Evolutionary conservation across 176 grass and related monocot species (phyloP), one percentile per base, ranked within the genome.

Genomic region (Cenchrus fungigraminus): DNA sequence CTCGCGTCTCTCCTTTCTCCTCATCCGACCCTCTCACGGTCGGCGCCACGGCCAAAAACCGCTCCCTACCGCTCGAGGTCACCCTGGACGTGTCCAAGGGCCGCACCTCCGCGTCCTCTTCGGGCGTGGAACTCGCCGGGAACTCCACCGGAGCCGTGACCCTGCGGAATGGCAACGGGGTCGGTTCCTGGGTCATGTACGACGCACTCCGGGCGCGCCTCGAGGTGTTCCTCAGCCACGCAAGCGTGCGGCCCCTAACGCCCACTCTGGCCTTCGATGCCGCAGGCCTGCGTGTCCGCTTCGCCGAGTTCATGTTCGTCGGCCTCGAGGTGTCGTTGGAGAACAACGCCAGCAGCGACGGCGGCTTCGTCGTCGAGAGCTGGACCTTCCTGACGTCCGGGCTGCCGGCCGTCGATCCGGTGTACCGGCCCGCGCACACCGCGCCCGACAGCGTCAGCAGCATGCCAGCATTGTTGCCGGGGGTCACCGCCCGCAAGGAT

Each of bases 261-360:
- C 77, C 86, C 4, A 59, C 79, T 15, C 56, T 88, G 12, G 79
- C 73, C 5, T 4, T 59, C 44, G 65, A 85, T 45, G 46, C 83
- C 44, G 17, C 79, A 8, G 32, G 12, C 50, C 42, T 91, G 0
- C 52, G 62, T 65, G 74, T 49, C 12, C 86, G 54, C 37, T 88
- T 91, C 76, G 70, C 75, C 12, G 82, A 82, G 59, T 79, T 82
- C 86, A 88, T 91, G 90, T 91, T 85, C 71, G 78, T 91, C 37
- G 90, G 78, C 73, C 85, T 91, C 67, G 42, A 85, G 72, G 86
- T 87, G 14, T 73, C 73, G 37, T 60, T 85, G 1, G 49, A 53
- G 13, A 82, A 53, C 13, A 82, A 83, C 61, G 62, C 49, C 9
- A 91, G 28, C 65, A 46, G 37, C 82, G 71, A 73, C 53, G 63